Conservation (phyloP, 345 rosid species). For the Ceriops tagal region DNA sequence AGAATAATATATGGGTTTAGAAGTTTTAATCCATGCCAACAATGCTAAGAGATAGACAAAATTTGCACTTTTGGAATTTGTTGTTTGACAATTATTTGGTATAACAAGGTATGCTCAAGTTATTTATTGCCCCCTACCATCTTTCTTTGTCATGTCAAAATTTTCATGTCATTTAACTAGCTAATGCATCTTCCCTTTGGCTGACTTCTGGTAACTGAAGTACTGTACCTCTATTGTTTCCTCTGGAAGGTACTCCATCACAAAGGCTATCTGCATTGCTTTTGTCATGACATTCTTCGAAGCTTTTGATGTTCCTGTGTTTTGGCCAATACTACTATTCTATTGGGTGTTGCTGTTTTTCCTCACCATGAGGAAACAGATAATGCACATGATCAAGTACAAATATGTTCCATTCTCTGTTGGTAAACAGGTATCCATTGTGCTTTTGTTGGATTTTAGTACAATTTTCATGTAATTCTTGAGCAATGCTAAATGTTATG, state of each 20-base stretch:
- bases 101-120: too few species aligned
- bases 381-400: slow-evolving; percentile 91
- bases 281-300: slow-evolving; percentile 75
- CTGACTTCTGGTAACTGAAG: background rate
- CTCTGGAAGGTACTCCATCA: slow-evolving; percentile 58
- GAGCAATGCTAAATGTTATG: too few species aligned
- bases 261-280: slow-evolving; percentile 69
- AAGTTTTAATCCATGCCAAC: too few species aligned
- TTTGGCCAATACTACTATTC: slow-evolving; percentile 97
- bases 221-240: background rate
- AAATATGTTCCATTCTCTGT: slow-evolving; percentile 86
- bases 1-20: background rate
- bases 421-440: slow-evolving; percentile 67
- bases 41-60: too few species aligned
- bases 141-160: background rate
- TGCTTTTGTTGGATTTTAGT: background rate
- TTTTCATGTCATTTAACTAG: background rate
- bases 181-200: slow-evolving; percentile 5
- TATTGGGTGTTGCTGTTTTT: slow-evolving; percentile 76
- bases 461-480: background rate
- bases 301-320: slow-evolving; percentile 80
- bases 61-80: too few species aligned
- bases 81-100: too few species aligned
- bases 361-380: slow-evolving; percentile 88
- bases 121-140: background rate